Conservation (phyloP, 257 asterid genomes). For the Nicotiana benthamiana region DNA sequence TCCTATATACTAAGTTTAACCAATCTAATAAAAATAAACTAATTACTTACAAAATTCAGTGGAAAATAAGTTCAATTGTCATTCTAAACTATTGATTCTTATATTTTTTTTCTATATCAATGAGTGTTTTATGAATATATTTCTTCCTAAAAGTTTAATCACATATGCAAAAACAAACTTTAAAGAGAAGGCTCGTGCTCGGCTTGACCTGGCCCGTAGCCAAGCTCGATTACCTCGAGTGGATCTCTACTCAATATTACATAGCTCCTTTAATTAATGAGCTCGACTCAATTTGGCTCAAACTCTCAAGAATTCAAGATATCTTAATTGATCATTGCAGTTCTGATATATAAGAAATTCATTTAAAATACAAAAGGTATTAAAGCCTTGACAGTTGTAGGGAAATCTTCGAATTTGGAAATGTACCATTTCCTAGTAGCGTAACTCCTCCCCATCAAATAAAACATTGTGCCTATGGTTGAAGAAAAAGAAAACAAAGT, state of each 20-base stretch:
- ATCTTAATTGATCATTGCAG: background rate
- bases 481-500: slow-evolving; percentile 29
- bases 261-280: background rate
- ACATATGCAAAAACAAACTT: background rate
- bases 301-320: too few species aligned
- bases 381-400: slow-evolving; percentile 39
- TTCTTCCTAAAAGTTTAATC: too few species aligned
- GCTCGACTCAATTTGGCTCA: background rate
- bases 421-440: slow-evolving; percentile 62
- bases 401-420: slow-evolving; percentile 60
- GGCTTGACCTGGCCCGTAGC: too few species aligned
- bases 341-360: background rate
- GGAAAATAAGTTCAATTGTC: too few species aligned
- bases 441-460: slow-evolving; percentile 53
- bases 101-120: too few species aligned
- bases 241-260: background rate
- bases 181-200: background rate
- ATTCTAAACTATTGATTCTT: too few species aligned
- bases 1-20: too few species aligned
- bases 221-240: background rate
- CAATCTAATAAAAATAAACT: too few species aligned
- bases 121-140: too few species aligned
- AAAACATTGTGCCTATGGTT: slow-evolving; percentile 30
- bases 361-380: slow-evolving; percentile 46
- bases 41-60: too few species aligned